A percentile compares a stretch with the other conserved stretches of the same genome.
phyloP scores from a whole-genome alignment of 2,329 filamentous ascomycete species.

The Neonectria ditissima region DNA sequence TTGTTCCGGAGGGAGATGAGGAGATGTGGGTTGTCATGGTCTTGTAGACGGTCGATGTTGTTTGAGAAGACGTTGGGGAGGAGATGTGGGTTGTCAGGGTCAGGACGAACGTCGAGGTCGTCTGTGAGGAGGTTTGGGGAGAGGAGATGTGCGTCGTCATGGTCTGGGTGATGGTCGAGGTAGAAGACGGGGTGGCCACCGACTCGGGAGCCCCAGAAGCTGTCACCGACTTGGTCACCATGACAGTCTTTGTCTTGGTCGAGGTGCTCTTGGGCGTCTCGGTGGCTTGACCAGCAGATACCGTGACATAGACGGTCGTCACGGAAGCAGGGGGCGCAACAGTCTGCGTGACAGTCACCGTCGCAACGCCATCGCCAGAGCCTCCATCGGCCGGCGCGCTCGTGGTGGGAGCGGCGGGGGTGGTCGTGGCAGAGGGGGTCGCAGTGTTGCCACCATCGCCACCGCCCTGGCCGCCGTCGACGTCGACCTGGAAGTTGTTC shows the following conservation, averaged over 20 bases:
- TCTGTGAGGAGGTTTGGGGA: slow-evolving; percentile 4
- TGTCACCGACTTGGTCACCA: slow-evolving; percentile 30
- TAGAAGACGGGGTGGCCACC: slow-evolving; percentile 7
- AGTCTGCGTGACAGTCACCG: slow-evolving; percentile 53
- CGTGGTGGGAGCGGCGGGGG: slow-evolving; percentile 15
- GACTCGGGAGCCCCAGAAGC: not conserved
- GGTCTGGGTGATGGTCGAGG: slow-evolving; percentile 10
- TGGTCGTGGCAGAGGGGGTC: slow-evolving; percentile 33
- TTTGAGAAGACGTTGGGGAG: slow-evolving; percentile 4
- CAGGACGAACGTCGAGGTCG: slow-evolving; percentile 10
- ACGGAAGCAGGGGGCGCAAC: slow-evolving; percentile 54
- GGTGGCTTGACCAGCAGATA: slow-evolving; percentile 44
- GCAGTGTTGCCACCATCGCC: slow-evolving; percentile 35
- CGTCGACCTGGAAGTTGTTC: slow-evolving; percentile 58
- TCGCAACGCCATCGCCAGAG: slow-evolving; percentile 35
- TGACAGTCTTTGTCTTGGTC: slow-evolving; percentile 39
- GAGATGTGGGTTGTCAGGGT: slow-evolving; percentile 21
- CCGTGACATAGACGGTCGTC: slow-evolving; percentile 53
- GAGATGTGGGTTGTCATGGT: slow-evolving; percentile 35
- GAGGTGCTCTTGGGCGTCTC: slow-evolving; percentile 32
- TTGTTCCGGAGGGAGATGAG: slow-evolving; percentile 13
- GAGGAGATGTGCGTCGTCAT: slow-evolving; percentile 15
- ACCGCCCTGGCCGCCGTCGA: slow-evolving; percentile 44
- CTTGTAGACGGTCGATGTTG: slow-evolving; percentile 36
- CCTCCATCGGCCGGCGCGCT: slow-evolving; percentile 32